Percentiles rank a stretch among this genome's conserved stretches.
Evolutionary conservation across 2,329 filamentous ascomycete species (phyloP).

Genomic region (Colletotrichum camelliae): DNA sequence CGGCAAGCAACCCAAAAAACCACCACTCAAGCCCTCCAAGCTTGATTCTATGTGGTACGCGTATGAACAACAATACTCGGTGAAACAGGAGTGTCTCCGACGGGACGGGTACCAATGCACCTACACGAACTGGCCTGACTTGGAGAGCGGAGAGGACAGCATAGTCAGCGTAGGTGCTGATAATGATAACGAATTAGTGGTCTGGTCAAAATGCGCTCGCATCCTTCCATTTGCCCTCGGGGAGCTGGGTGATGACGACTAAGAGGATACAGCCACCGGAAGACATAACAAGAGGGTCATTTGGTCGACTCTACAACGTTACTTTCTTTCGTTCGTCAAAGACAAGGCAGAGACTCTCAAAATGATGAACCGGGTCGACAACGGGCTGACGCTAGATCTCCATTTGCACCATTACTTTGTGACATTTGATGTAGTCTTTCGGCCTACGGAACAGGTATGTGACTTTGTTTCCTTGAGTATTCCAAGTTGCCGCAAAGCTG

Average conservation of each 20-base stretch:
- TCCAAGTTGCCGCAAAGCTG: neutral
- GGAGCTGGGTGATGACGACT: neutral
- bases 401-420: neutral
- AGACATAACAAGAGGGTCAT: neutral
- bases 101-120: neutral
- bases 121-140: neutral
- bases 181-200: neutral
- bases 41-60: neutral
- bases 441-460: neutral
- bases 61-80: neutral
- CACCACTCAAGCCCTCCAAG: neutral
- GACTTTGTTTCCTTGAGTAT: neutral
- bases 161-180: neutral
- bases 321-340: neutral
- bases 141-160: neutral
- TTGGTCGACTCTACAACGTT: neutral
- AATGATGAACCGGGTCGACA: neutral
- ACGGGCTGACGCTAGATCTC: neutral
- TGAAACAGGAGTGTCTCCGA: neutral
- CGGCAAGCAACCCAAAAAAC: neutral
- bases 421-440: neutral
- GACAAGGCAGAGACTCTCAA: neutral
- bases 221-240: neutral
- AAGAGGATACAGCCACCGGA: neutral
- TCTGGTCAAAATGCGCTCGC: neutral